These are phyloP conservation scores for Colletotrichum magnum DNA, from an alignment of 2,329 filamentous ascomycete species.

Conservation along the genomic window DNA sequence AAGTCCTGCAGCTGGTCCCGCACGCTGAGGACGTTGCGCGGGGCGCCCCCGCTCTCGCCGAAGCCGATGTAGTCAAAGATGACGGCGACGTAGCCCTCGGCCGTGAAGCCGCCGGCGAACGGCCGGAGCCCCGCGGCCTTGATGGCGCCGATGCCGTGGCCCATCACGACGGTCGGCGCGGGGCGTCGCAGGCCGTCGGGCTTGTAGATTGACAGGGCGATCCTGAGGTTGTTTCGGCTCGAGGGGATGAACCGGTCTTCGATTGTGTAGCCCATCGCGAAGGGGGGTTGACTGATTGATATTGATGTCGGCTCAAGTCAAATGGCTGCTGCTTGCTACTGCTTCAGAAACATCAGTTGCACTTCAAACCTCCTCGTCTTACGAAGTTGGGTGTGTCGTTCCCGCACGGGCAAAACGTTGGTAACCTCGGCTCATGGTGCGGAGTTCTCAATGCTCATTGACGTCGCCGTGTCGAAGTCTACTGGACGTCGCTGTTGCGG, in stretches of 20 bases:
- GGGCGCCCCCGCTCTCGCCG: constrained; percentile 30
- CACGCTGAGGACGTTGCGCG: constrained; percentile 30
- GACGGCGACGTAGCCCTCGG: constrained; percentile 29
- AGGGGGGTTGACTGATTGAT: no score
- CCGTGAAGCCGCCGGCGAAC: constrained; percentile 26
- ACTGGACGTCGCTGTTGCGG: constrained; percentile 19
- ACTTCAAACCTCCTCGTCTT: neutral
- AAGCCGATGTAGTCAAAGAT: constrained; percentile 36
- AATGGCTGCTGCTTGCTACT: neutral
- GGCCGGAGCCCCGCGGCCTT: constrained; percentile 33
- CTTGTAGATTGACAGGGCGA: constrained; percentile 32
- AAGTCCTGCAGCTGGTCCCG: constrained; percentile 31
- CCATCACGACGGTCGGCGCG: constrained; percentile 27
- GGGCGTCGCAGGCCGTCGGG: constrained; percentile 17
- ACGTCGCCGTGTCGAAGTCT: constrained; percentile 26
- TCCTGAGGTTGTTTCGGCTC: constrained; percentile 21
- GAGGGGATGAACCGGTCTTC: constrained; percentile 27
- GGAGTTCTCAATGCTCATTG: constrained; percentile 14
- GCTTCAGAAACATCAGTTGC: neutral
- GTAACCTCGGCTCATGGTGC: constrained; percentile 16
- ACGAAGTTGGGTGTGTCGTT: neutral
- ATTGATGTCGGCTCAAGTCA: neutral
- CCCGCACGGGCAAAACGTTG: neutral
- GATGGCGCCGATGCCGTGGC: constrained; percentile 32
- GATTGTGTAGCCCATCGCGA: constrained; percentile 32